A percentile compares a stretch with the other conserved stretches of the same genome.
Conservation (phyloP, 2,329 filamentous ascomycete species). For the Sclerotinia subarctica region DNA sequence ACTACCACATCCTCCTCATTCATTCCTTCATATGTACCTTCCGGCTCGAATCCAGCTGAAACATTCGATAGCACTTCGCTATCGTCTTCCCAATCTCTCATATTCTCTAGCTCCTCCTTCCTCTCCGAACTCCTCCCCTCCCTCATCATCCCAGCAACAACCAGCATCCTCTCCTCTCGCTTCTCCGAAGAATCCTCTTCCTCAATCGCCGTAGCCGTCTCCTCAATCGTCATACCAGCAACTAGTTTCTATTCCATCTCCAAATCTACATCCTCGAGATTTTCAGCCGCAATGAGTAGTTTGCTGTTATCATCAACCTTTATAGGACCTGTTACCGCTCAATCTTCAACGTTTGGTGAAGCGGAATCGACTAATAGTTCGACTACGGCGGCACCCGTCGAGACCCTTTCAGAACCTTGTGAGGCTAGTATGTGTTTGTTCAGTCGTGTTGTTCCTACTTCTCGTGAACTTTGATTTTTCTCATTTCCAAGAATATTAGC, state of each 20-base stretch:
- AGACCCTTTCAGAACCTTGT: neutral
- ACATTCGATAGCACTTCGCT: neutral
- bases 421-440: slow-evolving; percentile 10
- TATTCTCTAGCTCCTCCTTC: neutral
- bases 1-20: neutral
- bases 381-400: neutral
- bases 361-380: neutral
- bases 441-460: slow-evolving; percentile 11
- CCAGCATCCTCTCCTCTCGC: neutral
- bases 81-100: neutral
- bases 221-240: neutral
- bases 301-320: neutral
- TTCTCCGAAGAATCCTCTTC: neutral
- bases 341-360: too few species aligned
- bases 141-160: neutral
- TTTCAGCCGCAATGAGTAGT: neutral
- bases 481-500: fast-evolving
- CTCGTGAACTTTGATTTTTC: slow-evolving; percentile 12
- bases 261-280: neutral
- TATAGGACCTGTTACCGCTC: neutral
- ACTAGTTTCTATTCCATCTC: neutral
- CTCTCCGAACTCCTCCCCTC: neutral
- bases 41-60: neutral
- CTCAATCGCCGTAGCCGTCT: neutral
- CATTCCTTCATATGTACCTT: neutral